Conservation (phyloP, 208 protist genomes). For the Acanthamoeba royreba region DNA sequence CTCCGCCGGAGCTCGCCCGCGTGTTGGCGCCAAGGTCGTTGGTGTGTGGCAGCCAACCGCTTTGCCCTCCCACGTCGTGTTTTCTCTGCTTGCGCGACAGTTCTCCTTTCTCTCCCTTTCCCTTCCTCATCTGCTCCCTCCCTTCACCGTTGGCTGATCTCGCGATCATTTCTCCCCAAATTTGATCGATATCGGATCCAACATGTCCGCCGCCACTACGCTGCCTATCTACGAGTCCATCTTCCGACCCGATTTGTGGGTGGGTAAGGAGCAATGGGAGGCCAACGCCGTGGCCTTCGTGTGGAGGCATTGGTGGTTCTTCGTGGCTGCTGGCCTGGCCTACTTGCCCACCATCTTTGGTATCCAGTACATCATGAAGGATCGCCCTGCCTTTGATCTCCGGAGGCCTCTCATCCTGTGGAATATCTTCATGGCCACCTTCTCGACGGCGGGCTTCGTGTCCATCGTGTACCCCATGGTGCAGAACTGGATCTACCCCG, state of each 20-base stretch:
- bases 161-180: no score
- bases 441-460: conserved; percentile 77
- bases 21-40: no score
- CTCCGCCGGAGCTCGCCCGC: no score
- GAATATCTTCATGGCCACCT: conserved; percentile 84
- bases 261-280: background rate
- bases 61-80: no score
- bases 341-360: conserved; percentile 26
- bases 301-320: conserved; percentile 26
- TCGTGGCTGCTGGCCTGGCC: background rate
- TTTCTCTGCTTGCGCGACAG: no score
- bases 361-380: conserved; percentile 72
- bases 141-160: no score
- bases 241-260: background rate
- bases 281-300: background rate
- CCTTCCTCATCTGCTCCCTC: no score
- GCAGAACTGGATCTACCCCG: background rate
- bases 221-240: background rate
- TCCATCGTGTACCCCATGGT: background rate
- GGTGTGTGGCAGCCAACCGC: no score
- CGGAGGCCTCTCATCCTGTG: conserved; percentile 74
- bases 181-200: no score
- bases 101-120: no score
- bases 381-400: conserved; percentile 76
- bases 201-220: no score